Evolutionary conservation across 371 early-diverging fungal genomes (phyloP), one percentile per base, ranked within the genome.

Genomic region (Apophysomyces trapeziformis): DNA sequence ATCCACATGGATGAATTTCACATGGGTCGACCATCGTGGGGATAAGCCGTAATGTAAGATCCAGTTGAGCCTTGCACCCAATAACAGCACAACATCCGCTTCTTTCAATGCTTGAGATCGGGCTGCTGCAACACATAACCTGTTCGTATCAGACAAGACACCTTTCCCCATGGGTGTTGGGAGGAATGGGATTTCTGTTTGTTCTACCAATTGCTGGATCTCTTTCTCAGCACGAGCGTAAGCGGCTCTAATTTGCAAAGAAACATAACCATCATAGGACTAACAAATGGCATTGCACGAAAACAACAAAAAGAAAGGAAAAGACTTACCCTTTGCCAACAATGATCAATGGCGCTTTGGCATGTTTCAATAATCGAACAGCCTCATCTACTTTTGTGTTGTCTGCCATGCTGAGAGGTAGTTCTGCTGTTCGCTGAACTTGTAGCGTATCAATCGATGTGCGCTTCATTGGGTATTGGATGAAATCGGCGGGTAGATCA

Each of bases 81-180:
- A 69, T 5, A 93, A 66, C 12, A 93, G 58, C 1, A 93, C 80
- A 7, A 93, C 90, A 69, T 92, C 92, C 1, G 93, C 91, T 37
- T 82, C 74, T 35, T 76, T 73, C 39, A 93, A 75, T 16, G 92
- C 94, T 36, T 78, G 70, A 12, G 88, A 87, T 43, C 94, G 76
- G 5, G 93, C 93, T n/a, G 92, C 89, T 5, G 91, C 73, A 1
- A 85, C 89, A 63, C 90, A 89, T 21, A 84, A 69, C 38, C 82
- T 80, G 64, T 93, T 89, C 2, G 56, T 57, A 62, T 93, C 93
- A 1, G 89, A 68, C 9, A 93, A 63, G 7, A 91, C 84, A 11
- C 93, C 93, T 71, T 92, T 93, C 44, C 87, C 93, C 93, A 93
- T 92, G 6, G 93, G 91, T 13, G 93, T 92, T 41, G 93, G 92